Percentiles rank a stretch among this genome's conserved stretches.
These are phyloP conservation scores for Saitozyma podzolica DNA, from an alignment of 768 basidiomycete genomes.

Conservation along the genomic window DNA sequence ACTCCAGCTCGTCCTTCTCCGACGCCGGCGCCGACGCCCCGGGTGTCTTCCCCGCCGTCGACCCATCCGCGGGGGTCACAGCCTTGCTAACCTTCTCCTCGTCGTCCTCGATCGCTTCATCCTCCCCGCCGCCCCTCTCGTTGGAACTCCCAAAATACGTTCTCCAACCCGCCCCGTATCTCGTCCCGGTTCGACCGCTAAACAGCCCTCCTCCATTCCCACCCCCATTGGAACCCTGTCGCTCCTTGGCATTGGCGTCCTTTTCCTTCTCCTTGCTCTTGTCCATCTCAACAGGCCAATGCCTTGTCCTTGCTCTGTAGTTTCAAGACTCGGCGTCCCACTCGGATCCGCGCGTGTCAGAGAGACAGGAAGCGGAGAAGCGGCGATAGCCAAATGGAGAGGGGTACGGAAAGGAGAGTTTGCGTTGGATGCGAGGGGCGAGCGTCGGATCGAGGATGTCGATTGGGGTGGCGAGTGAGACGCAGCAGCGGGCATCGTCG, in stretches of 20 bases:
- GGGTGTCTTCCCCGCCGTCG: not conserved
- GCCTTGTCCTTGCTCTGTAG: not conserved
- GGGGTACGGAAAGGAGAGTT: too few relatives aligned
- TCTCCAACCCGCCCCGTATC: constrained; percentile 29
- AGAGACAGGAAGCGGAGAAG: constrained; percentile 33
- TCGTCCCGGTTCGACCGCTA: constrained; percentile 4
- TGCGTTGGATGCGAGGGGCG: too few relatives aligned
- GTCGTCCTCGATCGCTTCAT: constrained; percentile 30
- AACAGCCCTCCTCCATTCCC: not conserved
- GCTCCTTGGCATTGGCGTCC: not conserved
- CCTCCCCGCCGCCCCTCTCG: constrained; percentile 21
- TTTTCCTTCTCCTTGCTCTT: constrained; percentile 2
- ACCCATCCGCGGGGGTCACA: not conserved
- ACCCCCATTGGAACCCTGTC: not conserved
- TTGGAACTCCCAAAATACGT: constrained; percentile 30
- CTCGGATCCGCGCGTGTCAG: constrained; percentile 35
- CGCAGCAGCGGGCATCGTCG: too few relatives aligned
- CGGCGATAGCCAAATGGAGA: constrained; percentile 28
- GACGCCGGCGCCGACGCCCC: not conserved
- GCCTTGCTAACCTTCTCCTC: constrained; percentile 4
- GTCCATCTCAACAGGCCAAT: too few relatives aligned
- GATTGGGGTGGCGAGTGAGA: too few relatives aligned
- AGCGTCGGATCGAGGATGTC: too few relatives aligned
- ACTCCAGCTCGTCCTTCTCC: constrained; percentile 13
- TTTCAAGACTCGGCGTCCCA: constrained; percentile 8